Conservation (phyloP, 805 yeast species). For the Yamadazyma tumulicola region DNA sequence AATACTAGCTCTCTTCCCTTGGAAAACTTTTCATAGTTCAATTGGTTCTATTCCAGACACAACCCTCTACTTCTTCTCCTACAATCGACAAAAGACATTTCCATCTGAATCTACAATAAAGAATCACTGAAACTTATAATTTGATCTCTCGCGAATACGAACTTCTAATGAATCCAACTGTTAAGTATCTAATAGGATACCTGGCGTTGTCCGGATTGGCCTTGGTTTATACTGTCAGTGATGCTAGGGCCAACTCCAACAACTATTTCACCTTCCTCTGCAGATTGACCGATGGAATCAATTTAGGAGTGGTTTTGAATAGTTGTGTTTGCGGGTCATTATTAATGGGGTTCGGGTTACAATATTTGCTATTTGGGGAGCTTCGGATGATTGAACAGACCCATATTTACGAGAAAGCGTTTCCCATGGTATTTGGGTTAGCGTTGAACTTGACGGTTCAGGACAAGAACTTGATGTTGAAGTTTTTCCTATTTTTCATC, state of each 20-base stretch:
- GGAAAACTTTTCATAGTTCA: too few relatives aligned
- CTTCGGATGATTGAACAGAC: conserved; percentile 73
- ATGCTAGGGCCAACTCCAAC: conserved; percentile 19
- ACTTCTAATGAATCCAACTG: too few relatives aligned
- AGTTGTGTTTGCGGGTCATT: conserved; percentile 19
- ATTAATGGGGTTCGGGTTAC: conserved; percentile 39
- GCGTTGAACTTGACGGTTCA: conserved; percentile 65
- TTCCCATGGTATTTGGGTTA: conserved; percentile 39
- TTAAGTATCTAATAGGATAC: conserved; percentile 18
- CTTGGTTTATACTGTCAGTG: conserved; percentile 20
- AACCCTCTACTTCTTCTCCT: too few relatives aligned
- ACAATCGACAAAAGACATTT: too few relatives aligned
- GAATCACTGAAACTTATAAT: too few relatives aligned
- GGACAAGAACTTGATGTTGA: conserved; percentile 56
- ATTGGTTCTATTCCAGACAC: too few relatives aligned
- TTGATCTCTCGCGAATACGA: too few relatives aligned
- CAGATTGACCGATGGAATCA: conserved; percentile 29
- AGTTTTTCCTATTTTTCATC: conserved; percentile 35
- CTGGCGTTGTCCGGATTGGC: conserved; percentile 17
- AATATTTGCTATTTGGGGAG: conserved; percentile 64
- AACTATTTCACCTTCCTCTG: conserved; percentile 22
- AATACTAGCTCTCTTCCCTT: too few relatives aligned
- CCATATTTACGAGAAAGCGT: conserved; percentile 43
- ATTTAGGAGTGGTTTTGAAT: conserved; percentile 26
- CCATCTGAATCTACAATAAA: too few relatives aligned